Percentiles rank a stretch among this genome's conserved stretches.
phyloP scores from a whole-genome alignment of 345 rosid genomes.

The Crucihimalaya himalaica region DNA sequence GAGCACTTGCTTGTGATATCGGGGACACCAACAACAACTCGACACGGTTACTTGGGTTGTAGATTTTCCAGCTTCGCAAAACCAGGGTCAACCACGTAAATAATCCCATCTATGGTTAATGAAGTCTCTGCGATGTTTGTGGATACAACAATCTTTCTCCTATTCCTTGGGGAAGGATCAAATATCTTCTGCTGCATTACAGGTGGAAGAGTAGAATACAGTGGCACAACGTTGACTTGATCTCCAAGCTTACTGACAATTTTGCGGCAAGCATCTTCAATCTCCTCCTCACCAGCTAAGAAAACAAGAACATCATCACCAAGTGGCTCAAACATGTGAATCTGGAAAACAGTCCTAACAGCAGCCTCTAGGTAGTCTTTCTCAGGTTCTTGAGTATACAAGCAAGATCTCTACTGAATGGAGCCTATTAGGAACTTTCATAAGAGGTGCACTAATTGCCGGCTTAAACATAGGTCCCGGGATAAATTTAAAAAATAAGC shows the following conservation, averaged over 20 bases:
- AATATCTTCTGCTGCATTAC: constrained; percentile 97
- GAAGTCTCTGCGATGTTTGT: constrained; percentile 98
- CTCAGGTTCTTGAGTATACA: constrained; percentile 91
- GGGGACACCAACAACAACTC: constrained; percentile 94
- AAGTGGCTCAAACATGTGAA: constrained; percentile 68
- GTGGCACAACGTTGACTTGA: constrained; percentile 82
- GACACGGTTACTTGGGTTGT: constrained; percentile 85
- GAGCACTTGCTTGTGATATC: constrained; percentile 97
- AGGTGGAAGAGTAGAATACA: constrained; percentile 95
- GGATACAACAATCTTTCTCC: constrained; percentile 92
- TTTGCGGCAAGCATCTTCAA: constrained; percentile 97
- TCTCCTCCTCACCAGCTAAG: constrained; percentile 96
- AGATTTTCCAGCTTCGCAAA: constrained; percentile 90
- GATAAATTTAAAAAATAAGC: too few relatives aligned
- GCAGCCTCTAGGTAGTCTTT: constrained; percentile 93
- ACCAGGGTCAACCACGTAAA: constrained; percentile 95
- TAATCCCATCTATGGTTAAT: constrained; percentile 93
- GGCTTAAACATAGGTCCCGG: too few relatives aligned
- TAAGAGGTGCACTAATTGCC: constrained; percentile 81
- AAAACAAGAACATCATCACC: constrained; percentile 98
- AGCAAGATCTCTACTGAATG: constrained; percentile 93
- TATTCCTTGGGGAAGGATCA: constrained; percentile 89
- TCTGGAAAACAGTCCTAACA: constrained; percentile 86
- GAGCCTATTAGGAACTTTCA: constrained; percentile 97
- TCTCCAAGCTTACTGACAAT: constrained; percentile 71